Percentiles rank a stretch among this genome's conserved stretches.
phyloP scores from a whole-genome alignment of 1,284 basidiomycete species.

The Irpex rosettiformis region DNA sequence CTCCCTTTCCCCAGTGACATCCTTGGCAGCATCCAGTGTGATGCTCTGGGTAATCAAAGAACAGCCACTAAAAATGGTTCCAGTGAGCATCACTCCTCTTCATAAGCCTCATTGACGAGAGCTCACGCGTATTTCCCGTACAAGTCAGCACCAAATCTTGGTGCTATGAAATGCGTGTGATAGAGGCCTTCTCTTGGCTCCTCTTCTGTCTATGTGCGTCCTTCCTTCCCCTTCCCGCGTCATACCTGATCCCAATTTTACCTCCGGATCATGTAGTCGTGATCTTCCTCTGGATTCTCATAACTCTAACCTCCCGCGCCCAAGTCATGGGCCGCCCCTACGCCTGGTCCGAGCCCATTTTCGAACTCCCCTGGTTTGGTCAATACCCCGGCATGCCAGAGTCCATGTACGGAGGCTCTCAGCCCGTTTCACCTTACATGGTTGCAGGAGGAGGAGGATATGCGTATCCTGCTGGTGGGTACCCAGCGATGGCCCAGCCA shows the following conservation, averaged over 20 bases:
- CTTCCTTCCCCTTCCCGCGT: slow-evolving; percentile 30
- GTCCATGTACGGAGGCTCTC: slow-evolving; percentile 12
- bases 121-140: background rate
- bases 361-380: slow-evolving; percentile 51
- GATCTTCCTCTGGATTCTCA: slow-evolving; percentile 40
- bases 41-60: slow-evolving; percentile 41
- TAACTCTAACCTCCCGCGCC: slow-evolving; percentile 40
- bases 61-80: slow-evolving; percentile 51
- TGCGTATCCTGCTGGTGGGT: slow-evolving; percentile 23
- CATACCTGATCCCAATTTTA: slow-evolving; percentile 5
- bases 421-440: background rate
- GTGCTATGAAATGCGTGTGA: slow-evolving; percentile 76
- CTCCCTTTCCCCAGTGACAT: slow-evolving; percentile 48
- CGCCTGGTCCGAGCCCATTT: slow-evolving; percentile 48
- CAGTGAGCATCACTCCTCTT: slow-evolving; percentile 38
- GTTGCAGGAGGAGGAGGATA: slow-evolving; percentile 15
- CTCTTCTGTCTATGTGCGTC: slow-evolving; percentile 53
- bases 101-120: background rate
- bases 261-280: slow-evolving; percentile 26
- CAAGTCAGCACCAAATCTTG: slow-evolving; percentile 53
- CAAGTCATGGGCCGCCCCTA: slow-evolving; percentile 39
- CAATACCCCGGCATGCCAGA: slow-evolving; percentile 41
- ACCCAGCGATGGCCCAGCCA: slow-evolving; percentile 5
- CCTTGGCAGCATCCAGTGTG: slow-evolving; percentile 64
- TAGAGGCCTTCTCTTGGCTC: slow-evolving; percentile 77